These are phyloP conservation scores for Apiospora saccharicola DNA, from an alignment of 2,329 filamentous ascomycete species.

Conservation along the genomic window DNA sequence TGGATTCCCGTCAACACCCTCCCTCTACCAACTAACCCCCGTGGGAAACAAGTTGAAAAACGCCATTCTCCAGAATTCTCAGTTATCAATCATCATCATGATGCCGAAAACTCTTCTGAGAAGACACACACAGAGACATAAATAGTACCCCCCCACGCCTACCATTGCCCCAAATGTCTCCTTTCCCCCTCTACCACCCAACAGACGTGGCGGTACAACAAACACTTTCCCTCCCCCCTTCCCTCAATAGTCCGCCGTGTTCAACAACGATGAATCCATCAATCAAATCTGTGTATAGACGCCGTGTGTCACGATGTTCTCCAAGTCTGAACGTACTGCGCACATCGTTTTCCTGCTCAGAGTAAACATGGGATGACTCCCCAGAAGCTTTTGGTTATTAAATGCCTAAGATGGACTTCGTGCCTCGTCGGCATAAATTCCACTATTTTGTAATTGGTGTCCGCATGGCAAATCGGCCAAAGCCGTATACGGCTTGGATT, in stretches of 20 bases:
- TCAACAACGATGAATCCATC: not conserved
- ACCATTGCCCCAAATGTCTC: not conserved
- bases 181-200: not conserved
- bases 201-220: not conserved
- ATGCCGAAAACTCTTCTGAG: slow-evolving; percentile 12
- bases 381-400: slow-evolving; percentile 17
- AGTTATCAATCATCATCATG: slow-evolving; percentile 19
- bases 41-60: not conserved
- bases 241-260: not conserved
- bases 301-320: not conserved
- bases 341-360: not conserved
- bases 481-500: not conserved
- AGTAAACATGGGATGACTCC: not conserved
- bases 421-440: not conserved
- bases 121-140: slow-evolving; percentile 16
- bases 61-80: slow-evolving; percentile 19
- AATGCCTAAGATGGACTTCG: not conserved
- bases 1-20: not conserved
- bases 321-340: not conserved
- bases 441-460: not conserved
- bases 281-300: not conserved
- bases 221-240: not conserved
- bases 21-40: slow-evolving; percentile 8
- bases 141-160: not conserved
- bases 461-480: not conserved